Evolutionary conservation across 2,329 filamentous ascomycete species (phyloP), one percentile per base, ranked within the genome.

Genomic region (Colletotrichum falcatum): DNA sequence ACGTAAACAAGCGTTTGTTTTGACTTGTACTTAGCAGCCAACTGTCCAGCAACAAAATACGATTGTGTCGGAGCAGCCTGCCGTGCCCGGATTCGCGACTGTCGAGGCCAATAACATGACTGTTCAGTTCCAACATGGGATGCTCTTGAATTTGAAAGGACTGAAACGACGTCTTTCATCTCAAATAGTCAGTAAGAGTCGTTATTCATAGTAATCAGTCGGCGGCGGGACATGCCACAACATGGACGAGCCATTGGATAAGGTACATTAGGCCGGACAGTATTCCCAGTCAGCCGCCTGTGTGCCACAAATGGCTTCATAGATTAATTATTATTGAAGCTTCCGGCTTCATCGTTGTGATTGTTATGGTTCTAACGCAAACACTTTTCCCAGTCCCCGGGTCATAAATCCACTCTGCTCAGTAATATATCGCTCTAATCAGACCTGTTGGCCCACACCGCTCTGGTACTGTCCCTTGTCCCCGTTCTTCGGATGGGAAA

Each of bases 371-470:
- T n/a, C 18, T 33, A 2, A 2, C 18, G 12, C 12, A 23, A 23
- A 42, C 16, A 12, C 11, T 48, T 30, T 20, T 33, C 20, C 28
- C 12, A 6, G 3, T 20, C 12, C 39, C 4, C 30, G 14, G 18
- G 28, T 16, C 0, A 35, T 33, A 23, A 23, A 1, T 20, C 35
- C 6, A 11, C 28, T 48, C 35, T 23, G 28, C 3, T 16, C n/a
- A 12, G n/a, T 23, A 2, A 12, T 2, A 11, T 23, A 18, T 30
- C n/a, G 30, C 9, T 30, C 56, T 20, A 7, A 18, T 53, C 9
- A 66, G 14, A 66, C 63, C 26, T 37, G 51, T n/a, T 66, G 55
- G 5, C 53, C 39, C 6, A 35, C 60, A 23, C 28, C 23, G 35
- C 60, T 53, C 33, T 54, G 33, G 5, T 42, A 53, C 48, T 62